These are phyloP conservation scores for Trametes elegans DNA, from an alignment of 768 basidiomycete species.

Conservation along the genomic window DNA sequence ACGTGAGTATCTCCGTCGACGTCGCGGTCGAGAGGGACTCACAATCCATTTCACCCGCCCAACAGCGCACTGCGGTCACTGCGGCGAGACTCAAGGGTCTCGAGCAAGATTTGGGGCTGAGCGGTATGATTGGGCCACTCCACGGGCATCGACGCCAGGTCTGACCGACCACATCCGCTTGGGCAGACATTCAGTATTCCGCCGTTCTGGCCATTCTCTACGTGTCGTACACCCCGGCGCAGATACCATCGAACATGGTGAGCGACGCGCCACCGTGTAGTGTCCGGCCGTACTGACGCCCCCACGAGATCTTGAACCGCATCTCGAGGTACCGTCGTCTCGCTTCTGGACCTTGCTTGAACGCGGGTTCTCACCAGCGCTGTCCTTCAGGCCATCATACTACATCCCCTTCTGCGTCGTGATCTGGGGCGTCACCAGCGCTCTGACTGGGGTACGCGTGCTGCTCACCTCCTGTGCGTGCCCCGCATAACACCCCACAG, in stretches of 20 bases:
- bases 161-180: neutral
- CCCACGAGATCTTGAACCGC: slow-evolving; percentile 50
- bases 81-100: slow-evolving; percentile 41
- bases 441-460: slow-evolving; percentile 61
- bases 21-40: slow-evolving; percentile 28
- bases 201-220: slow-evolving; percentile 53
- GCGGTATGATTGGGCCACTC: too few species aligned
- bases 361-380: too few species aligned
- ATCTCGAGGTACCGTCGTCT: slow-evolving; percentile 42
- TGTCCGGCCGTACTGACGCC: neutral
- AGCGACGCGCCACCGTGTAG: slow-evolving; percentile 1
- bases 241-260: slow-evolving; percentile 69
- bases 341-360: too few species aligned
- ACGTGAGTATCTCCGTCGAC: slow-evolving; percentile 40
- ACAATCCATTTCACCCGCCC: neutral
- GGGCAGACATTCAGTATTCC: slow-evolving; percentile 49
- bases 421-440: slow-evolving; percentile 61
- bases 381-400: slow-evolving; percentile 47
- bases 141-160: too few species aligned
- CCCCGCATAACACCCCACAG: slow-evolving; percentile 29
- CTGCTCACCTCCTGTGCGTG: neutral
- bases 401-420: slow-evolving; percentile 62
- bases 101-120: slow-evolving; percentile 37
- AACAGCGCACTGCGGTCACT: slow-evolving; percentile 38
- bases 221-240: slow-evolving; percentile 60